Evolutionary conservation across 148 eudicot genomes (phyloP), one percentile per base, ranked within the genome.

Genomic region (Oxyria digyna): DNA sequence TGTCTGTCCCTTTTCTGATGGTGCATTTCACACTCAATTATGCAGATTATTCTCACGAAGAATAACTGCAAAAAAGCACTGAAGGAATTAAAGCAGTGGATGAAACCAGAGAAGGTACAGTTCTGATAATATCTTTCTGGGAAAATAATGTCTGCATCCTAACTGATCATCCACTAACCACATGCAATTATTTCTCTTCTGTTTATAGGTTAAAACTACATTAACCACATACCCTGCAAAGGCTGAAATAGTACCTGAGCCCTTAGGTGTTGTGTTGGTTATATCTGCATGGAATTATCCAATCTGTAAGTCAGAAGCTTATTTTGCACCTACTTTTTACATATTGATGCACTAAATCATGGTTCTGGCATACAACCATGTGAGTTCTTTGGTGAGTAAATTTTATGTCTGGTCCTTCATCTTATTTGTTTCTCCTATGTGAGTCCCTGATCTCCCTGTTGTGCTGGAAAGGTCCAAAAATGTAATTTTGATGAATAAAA

Each of bases 11-110:
- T 10, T n/a, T n/a, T n/a, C 62, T 29, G 65, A 27, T 59, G 38
- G 11, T 59, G 65, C 65, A 14, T 29, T 59, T n/a, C n/a, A 59
- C 38, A 31, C 18, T 59, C 17, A 15, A 8, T 29, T 54, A 2
- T 59, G 8, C 80, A 85, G 89, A 71, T 85, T 64, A 49, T 67
- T 42, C 33, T 73, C 62, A 10, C 79, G 20, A 74, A 71, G 73
- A 26, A 73, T 35, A 46, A 85, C 29, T 83, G 85, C 67, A 80
- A 78, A 42, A 48, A 67, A 54, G 70, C 81, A 24, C 67, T 85
- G 26, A 85, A 81, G 76, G 80, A 76, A 54, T 69, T 85, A n/a
- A 82, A 70, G 33, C 74, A 50, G 45, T 85, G 89, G 89, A 81
- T 83, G 85, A 72, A 4, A 31, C 83, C 89, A 20, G 82, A 83